Evolutionary conservation across 345 rosid genomes (phyloP), one percentile per base, ranked within the genome.

Genomic region (Lepidium didymum): DNA sequence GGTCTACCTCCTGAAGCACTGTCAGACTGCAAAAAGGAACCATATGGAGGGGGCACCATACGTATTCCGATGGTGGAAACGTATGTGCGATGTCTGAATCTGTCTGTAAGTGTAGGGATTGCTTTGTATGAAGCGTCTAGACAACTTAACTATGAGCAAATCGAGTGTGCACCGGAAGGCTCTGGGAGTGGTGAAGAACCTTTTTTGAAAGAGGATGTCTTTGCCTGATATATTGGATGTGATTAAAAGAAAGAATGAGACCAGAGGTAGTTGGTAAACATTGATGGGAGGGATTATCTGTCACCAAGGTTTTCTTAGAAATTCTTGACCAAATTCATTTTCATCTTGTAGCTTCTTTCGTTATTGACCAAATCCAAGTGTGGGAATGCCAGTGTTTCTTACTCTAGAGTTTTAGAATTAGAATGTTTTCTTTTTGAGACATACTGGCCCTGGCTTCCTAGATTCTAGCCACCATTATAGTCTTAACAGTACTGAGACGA

Each of bases 61-160:
- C 75, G 94, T 67, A 87, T 93, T 68, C 98, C 97, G 0, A 93
- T 93, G 98, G 82, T 88, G 54, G 97, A 93, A 68, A 93, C 97
- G 2, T 84, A 90, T 25, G 98, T 90, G 42, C 80, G 98, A 80
- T 93, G 97, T 70, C 77, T 93, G 67, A 93, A 93, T 75, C 92
- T 93, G 31, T 88, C 96, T 2, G 98, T 93, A 50, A 93, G 96
- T 63, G 96, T 84, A 60, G 97, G 97, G 31, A 82, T 90, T 70
- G 94, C 98, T 19, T 41, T 90, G 78, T 90, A 93, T 60, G 98
- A 93, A 82, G 97, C 97, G 55, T 81, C 92, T 52, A 84, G 94
- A 61, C 97, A 93, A 77, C 81, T 90, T 25, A 81, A 86, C 72
- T 93, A 90, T 25, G 88, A 88, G 78, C 97, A 84, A 69, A 75